Evolutionary conservation across 169 alveolate species (phyloP), one percentile per base, ranked within the genome.

Genomic region (Plasmodium berghei): DNA sequence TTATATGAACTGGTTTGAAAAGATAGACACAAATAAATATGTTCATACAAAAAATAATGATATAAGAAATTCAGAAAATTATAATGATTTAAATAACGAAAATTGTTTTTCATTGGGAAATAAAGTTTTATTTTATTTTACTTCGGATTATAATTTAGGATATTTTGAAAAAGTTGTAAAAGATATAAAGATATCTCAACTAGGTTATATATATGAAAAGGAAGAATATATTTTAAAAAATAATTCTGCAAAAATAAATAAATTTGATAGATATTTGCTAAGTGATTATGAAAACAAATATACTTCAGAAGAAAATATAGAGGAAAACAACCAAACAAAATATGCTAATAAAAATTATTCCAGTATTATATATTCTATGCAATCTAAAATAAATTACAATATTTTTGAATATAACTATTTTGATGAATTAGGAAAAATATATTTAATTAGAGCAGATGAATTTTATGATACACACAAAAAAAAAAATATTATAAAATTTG

Each of bases 401-500:
- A 80, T 80, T 54, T 49, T 55, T 28, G 90, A 80, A 5, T 80
- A 80, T 55, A 71, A 80, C n/a, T 80, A 80, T 48, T 80, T 64
- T 54, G 90, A 80, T 26, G 80, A 80, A n/a, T 9, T 80, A 22
- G 90, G 90, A 12, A 80, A 80, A 64, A 80, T 80, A 26, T 66
- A 80, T 46, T 61, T 80, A 61, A 80, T 80, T 16, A 40, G 45
- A 80, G 90, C 66, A 14, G 72, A 55, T 40, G 90, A 80, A 66
- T 40, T 80, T 4, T 80, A 66, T 66, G 80, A 80, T 80, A n/a
- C 34, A 18, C 20, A 80, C 54, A 66, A 66, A 46, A 61, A 54
- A 66, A 66, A 63, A 12, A 52, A 46, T 46, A 56, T 52, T 55
- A 18, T 80, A 49, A 56, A 54, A 45, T 80, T 80, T 63, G 77